Evolutionary conservation across 371 early-diverging fungal genomes (phyloP).

Genomic region (Syncephalastrum sp.): DNA sequence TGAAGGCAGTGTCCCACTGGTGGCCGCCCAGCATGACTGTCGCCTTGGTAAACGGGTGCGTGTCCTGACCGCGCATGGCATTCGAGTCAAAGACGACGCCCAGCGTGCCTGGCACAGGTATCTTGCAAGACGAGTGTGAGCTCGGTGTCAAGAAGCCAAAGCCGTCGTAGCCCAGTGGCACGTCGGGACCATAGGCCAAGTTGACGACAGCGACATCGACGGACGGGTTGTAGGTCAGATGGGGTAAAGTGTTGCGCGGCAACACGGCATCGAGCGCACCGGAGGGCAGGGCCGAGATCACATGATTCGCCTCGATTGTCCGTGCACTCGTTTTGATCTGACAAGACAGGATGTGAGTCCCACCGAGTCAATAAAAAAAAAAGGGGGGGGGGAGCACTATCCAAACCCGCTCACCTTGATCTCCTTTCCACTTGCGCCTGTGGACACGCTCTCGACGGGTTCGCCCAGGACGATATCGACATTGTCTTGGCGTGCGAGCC

Average conservation of each 20-base stretch:
- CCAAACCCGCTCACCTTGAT: too few species aligned
- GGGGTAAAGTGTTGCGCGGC: slow-evolving; percentile 21
- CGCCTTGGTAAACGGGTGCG: slow-evolving; percentile 51
- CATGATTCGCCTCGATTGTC: slow-evolving; percentile 44
- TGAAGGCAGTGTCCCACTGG: slow-evolving; percentile 57
- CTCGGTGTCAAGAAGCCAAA: slow-evolving; percentile 91
- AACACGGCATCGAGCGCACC: slow-evolving; percentile 38
- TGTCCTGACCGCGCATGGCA: slow-evolving; percentile 69
- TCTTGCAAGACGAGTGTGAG: slow-evolving; percentile 37
- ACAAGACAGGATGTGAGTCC: background rate
- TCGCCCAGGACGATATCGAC: slow-evolving; percentile 54
- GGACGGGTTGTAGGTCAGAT: slow-evolving; percentile 59
- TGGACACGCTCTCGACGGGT: slow-evolving; percentile 27
- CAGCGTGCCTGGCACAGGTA: slow-evolving; percentile 58
- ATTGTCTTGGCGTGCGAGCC: slow-evolving; percentile 45
- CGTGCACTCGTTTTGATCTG: slow-evolving; percentile 31
- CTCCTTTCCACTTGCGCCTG: slow-evolving; percentile 23
- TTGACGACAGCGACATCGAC: slow-evolving; percentile 90
- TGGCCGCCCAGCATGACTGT: slow-evolving; percentile 95
- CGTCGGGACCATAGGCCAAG: slow-evolving; percentile 57
- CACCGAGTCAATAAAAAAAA: too few species aligned
- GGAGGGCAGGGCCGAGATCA: slow-evolving; percentile 74
- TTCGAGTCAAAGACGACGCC: slow-evolving; percentile 93
- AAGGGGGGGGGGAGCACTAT: too few species aligned
- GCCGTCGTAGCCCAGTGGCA: slow-evolving; percentile 61